Percentiles rank a stretch among this genome's conserved stretches.
Evolutionary conservation across 345 rosid species (phyloP).

Genomic region (Aurinia saxatilis): DNA sequence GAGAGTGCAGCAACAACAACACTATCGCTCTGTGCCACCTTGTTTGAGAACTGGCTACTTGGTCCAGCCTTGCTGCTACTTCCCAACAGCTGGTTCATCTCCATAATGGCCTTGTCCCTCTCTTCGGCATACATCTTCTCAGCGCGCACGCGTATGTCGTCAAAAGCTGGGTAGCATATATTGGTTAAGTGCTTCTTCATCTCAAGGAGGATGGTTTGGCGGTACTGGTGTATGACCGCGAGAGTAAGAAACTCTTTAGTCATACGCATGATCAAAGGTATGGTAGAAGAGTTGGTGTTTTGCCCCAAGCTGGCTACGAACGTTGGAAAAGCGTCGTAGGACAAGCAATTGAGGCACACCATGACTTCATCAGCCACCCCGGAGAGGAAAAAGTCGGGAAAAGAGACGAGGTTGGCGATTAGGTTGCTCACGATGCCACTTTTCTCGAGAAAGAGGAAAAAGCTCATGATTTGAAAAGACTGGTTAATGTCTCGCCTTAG

Average conservation of each 20-base stretch:
- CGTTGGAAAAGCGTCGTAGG: slow-evolving; percentile 6
- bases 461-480: slow-evolving; percentile 50
- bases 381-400: slow-evolving; percentile 30
- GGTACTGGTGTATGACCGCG: slow-evolving; percentile 30
- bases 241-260: slow-evolving; percentile 26
- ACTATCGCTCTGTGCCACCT: background rate
- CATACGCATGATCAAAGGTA: slow-evolving; percentile 29
- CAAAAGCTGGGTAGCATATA: slow-evolving; percentile 46
- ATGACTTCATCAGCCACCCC: slow-evolving; percentile 45
- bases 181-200: slow-evolving; percentile 28
- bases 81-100: background rate
- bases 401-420: slow-evolving; percentile 17
- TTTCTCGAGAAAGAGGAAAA: slow-evolving; percentile 56
- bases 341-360: slow-evolving; percentile 38
- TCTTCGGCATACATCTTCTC: background rate
- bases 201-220: slow-evolving; percentile 10
- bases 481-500: slow-evolving; percentile 40
- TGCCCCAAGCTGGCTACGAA: background rate
- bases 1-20: background rate
- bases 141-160: slow-evolving; percentile 28
- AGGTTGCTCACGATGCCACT: slow-evolving; percentile 10
- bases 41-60: background rate
- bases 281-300: background rate
- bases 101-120: background rate
- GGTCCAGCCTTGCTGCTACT: background rate